phyloP scores from a whole-genome alignment of 2,329 filamentous ascomycete genomes.

The Aspergillus tamarii region DNA sequence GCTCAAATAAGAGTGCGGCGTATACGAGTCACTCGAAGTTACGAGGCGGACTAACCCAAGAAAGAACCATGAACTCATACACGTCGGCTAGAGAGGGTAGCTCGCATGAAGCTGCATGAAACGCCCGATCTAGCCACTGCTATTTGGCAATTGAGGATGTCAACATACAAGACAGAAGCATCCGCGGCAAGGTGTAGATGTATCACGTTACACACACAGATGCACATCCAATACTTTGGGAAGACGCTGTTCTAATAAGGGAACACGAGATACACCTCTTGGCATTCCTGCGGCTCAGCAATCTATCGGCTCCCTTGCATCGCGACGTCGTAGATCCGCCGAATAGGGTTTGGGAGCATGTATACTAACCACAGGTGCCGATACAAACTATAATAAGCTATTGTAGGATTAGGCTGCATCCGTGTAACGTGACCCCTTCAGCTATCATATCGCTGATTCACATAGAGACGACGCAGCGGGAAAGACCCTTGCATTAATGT shows the following conservation, averaged over 20 bases:
- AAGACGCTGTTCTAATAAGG: neutral
- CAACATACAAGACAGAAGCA: neutral
- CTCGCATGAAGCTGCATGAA: too few relatives aligned
- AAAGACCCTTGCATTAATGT: neutral
- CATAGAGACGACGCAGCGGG: neutral
- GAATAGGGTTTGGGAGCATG: neutral
- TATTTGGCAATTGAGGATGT: too few relatives aligned
- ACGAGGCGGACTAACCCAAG: neutral
- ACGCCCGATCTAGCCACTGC: neutral
- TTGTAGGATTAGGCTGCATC: neutral
- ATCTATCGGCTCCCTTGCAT: neutral
- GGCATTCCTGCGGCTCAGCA: neutral
- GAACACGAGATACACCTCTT: neutral
- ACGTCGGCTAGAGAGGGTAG: neutral
- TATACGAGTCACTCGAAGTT: neutral
- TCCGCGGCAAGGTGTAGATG: neutral
- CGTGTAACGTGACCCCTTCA: neutral
- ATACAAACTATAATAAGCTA: neutral
- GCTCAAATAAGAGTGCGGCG: neutral
- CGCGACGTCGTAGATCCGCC: neutral
- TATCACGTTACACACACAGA: conserved; percentile 1
- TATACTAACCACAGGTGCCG: neutral
- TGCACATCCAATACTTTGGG: neutral
- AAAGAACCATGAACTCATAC: neutral
- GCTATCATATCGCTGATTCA: neutral